Evolutionary conservation across 1,139 yeast genomes (phyloP).

Genomic region (Magnusiomyces tetraspermus): DNA sequence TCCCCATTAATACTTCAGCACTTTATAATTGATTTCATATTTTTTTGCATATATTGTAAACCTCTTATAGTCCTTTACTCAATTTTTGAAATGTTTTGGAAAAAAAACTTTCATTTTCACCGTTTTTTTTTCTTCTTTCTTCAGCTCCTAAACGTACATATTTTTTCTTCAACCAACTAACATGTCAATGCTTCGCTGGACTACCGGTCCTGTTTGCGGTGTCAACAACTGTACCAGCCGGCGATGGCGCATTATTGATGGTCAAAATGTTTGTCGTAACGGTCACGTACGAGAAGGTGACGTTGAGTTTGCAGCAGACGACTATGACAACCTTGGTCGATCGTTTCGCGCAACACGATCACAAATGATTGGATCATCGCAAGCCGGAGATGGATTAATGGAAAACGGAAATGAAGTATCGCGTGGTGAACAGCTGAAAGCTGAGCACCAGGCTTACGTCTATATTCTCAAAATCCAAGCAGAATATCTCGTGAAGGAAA

Average conservation of each 20-base stretch:
- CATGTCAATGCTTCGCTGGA: conserved; percentile 37
- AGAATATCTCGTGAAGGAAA: conserved; percentile 2
- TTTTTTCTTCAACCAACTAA: no score
- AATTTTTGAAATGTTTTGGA: no score
- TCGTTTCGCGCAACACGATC: conserved; percentile 17
- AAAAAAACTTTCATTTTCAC: no score
- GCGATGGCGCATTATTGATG: conserved; percentile 62
- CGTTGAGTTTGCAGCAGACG: conserved; percentile 69
- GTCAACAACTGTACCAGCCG: conserved; percentile 78
- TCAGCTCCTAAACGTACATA: no score
- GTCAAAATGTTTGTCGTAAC: conserved; percentile 71
- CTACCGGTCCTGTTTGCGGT: conserved; percentile 77
- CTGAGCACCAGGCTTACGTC: background rate
- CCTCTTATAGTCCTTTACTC: no score
- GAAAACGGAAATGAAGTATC: no score
- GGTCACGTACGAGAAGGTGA: conserved; percentile 86
- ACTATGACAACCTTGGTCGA: conserved; percentile 20
- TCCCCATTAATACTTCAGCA: no score
- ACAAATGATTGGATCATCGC: conserved; percentile 2
- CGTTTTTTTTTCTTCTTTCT: no score
- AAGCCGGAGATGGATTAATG: conserved; percentile 7
- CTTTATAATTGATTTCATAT: no score
- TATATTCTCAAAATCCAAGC: conserved; percentile 2
- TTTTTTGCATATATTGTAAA: no score
- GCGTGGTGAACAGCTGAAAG: background rate